These are phyloP conservation scores for Lachnum nothofagi DNA, from an alignment of 2,329 filamentous ascomycete genomes.

Conservation along the genomic window DNA sequence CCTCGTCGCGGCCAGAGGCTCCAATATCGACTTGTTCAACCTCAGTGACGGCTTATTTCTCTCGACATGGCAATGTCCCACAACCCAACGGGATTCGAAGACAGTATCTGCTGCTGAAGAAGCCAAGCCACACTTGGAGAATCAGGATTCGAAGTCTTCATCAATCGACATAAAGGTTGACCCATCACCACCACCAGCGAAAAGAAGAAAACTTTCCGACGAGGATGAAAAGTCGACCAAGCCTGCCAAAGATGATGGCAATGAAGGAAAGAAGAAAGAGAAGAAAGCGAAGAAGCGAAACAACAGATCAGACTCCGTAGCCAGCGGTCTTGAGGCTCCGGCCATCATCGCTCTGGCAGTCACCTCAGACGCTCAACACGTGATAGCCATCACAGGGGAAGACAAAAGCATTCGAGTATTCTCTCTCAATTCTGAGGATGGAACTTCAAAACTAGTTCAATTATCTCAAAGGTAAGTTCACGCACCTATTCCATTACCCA, in stretches of 20 bases:
- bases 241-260: not conserved
- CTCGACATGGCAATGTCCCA: slow-evolving; percentile 37
- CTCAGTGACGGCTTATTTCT: slow-evolving; percentile 53
- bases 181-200: slow-evolving; percentile 25
- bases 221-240: slow-evolving; percentile 1
- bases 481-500: not conserved
- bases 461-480: slow-evolving; percentile 68
- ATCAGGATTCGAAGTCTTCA: slow-evolving; percentile 8
- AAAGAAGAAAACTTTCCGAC: slow-evolving; percentile 31
- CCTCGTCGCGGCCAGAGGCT: slow-evolving; percentile 69
- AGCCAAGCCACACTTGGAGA: not conserved
- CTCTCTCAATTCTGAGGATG: slow-evolving; percentile 52
- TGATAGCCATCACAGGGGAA: slow-evolving; percentile 78
- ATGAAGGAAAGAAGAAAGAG: slow-evolving; percentile 13
- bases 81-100: slow-evolving; percentile 2
- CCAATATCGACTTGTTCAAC: slow-evolving; percentile 64
- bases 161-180: slow-evolving; percentile 11
- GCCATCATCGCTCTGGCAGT: slow-evolving; percentile 65
- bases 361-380: slow-evolving; percentile 59
- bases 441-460: slow-evolving; percentile 46
- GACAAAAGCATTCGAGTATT: slow-evolving; percentile 90
- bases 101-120: not conserved
- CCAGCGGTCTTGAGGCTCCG: slow-evolving; percentile 45
- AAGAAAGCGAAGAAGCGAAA: slow-evolving; percentile 20
- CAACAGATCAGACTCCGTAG: slow-evolving; percentile 16